Evolutionary conservation across 129 eudicot genomes (phyloP).

Genomic region (Artemisia annua): DNA sequence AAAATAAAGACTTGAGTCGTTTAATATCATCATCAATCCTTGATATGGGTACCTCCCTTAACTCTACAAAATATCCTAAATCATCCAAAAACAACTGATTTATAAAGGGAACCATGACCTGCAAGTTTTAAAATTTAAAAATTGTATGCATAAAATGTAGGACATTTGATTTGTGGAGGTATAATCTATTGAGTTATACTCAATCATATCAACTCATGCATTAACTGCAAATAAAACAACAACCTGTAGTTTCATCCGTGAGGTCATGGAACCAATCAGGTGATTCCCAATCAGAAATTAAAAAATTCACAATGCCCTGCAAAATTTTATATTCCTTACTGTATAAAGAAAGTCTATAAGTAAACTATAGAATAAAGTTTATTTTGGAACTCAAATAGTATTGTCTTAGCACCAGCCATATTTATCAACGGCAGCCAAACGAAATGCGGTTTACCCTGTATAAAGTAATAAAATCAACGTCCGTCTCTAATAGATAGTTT

Average conservation of each 20-base stretch:
- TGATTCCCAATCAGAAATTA: constrained; percentile 83
- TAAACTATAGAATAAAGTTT: neutral
- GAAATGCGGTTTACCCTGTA: no score
- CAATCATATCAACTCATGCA: constrained; percentile 72
- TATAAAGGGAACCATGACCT: constrained; percentile 95
- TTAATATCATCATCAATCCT: constrained; percentile 94
- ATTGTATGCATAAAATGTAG: constrained; percentile 8
- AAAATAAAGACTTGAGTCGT: constrained; percentile 30
- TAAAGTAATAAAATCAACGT: no score
- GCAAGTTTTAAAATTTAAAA: constrained; percentile 36
- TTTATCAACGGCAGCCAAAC: no score
- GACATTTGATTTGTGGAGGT: neutral
- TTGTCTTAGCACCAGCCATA: no score
- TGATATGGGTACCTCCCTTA: no score
- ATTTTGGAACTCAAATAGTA: no score
- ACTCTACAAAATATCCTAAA: constrained; percentile 64
- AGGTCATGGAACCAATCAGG: constrained; percentile 72
- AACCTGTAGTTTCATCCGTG: constrained; percentile 69
- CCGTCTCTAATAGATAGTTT: no score
- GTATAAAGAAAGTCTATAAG: neutral
- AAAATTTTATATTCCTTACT: constrained; percentile 9
- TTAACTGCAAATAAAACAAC: constrained; percentile 55
- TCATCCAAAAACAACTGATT: constrained; percentile 74
- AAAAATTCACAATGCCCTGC: constrained; percentile 51
- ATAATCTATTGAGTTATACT: neutral